A percentile compares a stretch with the other conserved stretches of the same genome.
Evolutionary conservation across 1,139 yeast genomes (phyloP).

Genomic region (Lodderomyces orthopsilosis): DNA sequence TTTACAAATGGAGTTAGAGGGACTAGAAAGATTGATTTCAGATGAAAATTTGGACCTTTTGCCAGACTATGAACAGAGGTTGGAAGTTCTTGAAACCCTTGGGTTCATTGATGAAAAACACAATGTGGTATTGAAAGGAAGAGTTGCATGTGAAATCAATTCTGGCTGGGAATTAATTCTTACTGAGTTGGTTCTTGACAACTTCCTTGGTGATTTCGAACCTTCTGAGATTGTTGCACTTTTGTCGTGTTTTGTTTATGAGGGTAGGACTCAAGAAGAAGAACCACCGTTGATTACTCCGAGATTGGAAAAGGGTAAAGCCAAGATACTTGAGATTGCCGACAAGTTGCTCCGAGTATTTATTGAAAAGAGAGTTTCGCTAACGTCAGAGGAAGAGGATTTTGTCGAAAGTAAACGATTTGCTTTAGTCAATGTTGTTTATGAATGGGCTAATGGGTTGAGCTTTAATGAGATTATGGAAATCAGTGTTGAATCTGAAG

Average conservation of each 20-base stretch:
- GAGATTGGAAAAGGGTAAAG: constrained; percentile 74
- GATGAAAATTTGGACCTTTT: constrained; percentile 86
- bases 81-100: constrained; percentile 68
- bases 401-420: constrained; percentile 82
- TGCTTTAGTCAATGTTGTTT: constrained; percentile 88
- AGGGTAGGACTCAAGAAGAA: constrained; percentile 69
- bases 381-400: constrained; percentile 84
- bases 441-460: constrained; percentile 98
- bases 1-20: constrained; percentile 51
- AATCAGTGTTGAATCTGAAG: constrained; percentile 88
- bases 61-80: constrained; percentile 91
- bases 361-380: constrained; percentile 63
- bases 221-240: constrained; percentile 96
- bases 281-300: constrained; percentile 72
- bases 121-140: constrained; percentile 80
- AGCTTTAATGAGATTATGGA: constrained; percentile 88
- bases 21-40: constrained; percentile 61
- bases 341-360: constrained; percentile 60
- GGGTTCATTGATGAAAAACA: constrained; percentile 75
- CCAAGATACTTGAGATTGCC: constrained; percentile 68
- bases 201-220: constrained; percentile 88
- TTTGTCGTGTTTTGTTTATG: constrained; percentile 87
- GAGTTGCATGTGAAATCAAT: constrained; percentile 85
- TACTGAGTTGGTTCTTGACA: constrained; percentile 86
- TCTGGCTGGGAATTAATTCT: constrained; percentile 88